Conservation (phyloP, 139 green algal genomes). For the Chlamydomonas sphaeroides region DNA sequence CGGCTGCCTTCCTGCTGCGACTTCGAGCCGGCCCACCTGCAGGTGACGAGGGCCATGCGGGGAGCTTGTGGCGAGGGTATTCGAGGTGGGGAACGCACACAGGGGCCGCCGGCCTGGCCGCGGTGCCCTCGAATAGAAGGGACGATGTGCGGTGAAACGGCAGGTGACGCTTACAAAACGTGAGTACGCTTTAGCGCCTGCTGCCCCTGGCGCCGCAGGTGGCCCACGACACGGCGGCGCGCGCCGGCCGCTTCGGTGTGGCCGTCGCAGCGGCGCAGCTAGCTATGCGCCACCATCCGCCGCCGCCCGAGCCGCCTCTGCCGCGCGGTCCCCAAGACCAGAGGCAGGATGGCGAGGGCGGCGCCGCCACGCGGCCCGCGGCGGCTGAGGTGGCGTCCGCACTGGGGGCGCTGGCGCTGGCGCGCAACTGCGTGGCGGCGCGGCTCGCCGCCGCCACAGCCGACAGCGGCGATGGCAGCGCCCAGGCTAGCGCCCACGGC, state of each 20-base stretch:
- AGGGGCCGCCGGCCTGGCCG: too few species aligned
- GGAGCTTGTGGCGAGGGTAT: too few species aligned
- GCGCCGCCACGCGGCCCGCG: too few species aligned
- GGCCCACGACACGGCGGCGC: constrained; percentile 21
- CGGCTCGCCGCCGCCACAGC: neutral
- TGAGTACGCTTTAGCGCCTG: too few species aligned
- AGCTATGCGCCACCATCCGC: neutral
- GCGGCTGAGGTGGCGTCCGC: neutral
- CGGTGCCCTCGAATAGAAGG: too few species aligned
- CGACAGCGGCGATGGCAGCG: neutral
- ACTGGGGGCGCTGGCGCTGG: neutral
- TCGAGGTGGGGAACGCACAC: too few species aligned
- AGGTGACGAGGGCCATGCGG: too few species aligned
- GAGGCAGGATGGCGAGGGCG: too few species aligned
- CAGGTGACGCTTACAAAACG: too few species aligned
- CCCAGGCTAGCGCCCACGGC: neutral
- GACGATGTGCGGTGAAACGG: too few species aligned
- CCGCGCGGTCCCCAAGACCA: too few species aligned
- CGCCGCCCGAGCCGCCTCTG: neutral
- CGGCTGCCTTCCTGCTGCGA: constrained; percentile 25
- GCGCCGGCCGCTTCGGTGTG: constrained; percentile 2
- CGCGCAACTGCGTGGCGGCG: neutral
- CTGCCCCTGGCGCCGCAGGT: too few species aligned
- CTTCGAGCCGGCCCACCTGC: constrained; percentile 9
- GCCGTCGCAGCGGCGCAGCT: constrained; percentile 1